Evolutionary conservation across 2,329 filamentous ascomycete genomes (phyloP).

Genomic region (Knufia petricola): DNA sequence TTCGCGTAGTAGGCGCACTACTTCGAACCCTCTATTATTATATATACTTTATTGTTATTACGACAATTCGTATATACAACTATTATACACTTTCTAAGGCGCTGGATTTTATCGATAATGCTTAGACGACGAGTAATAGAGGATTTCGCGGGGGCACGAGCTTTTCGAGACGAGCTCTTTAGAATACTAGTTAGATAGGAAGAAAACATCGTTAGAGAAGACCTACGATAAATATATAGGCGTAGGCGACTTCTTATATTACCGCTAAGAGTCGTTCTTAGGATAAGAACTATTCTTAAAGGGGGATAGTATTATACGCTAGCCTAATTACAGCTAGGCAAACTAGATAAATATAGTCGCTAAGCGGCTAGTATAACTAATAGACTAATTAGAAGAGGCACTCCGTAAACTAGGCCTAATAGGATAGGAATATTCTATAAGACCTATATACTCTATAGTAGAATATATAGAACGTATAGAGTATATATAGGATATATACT

Average conservation of each 20-base stretch:
- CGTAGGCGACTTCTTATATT: constrained; percentile 2
- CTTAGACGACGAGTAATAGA: neutral
- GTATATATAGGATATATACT: too few relatives aligned
- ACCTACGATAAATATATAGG: neutral
- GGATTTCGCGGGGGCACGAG: too few relatives aligned
- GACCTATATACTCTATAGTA: too few relatives aligned
- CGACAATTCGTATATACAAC: neutral
- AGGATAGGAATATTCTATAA: too few relatives aligned
- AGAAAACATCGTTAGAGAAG: neutral
- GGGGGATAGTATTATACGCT: constrained; percentile 4
- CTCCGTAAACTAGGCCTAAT: too few relatives aligned
- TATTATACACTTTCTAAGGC: neutral
- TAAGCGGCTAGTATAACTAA: neutral
- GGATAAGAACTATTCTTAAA: neutral
- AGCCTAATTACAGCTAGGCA: neutral
- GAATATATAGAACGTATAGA: too few relatives aligned
- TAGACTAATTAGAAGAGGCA: too few relatives aligned
- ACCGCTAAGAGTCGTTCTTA: neutral
- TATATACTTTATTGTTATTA: neutral
- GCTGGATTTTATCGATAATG: neutral
- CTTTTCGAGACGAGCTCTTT: neutral
- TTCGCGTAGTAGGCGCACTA: neutral
- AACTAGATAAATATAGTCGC: neutral
- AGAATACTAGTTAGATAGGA: neutral
- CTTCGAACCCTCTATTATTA: neutral